phyloP scores from a whole-genome alignment of 345 rosid species.

The Streptanthus diversifolius region DNA sequence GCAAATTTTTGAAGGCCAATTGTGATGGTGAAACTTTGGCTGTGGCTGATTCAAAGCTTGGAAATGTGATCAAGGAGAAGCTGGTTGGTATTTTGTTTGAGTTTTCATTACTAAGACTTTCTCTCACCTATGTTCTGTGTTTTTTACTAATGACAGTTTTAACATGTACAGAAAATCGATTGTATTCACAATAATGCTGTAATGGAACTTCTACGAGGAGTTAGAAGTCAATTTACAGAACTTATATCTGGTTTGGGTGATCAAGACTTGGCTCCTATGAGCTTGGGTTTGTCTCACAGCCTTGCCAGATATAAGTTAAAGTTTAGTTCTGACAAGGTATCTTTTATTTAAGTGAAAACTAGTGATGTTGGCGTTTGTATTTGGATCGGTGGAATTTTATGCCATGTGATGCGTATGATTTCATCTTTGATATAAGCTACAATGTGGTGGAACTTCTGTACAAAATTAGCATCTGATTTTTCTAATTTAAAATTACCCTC shows the following conservation, averaged over 20 bases:
- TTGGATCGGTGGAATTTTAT: neutral
- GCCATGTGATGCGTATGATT: neutral
- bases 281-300: conserved; percentile 86
- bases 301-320: conserved; percentile 81
- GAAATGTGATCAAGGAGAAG: conserved; percentile 78
- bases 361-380: neutral
- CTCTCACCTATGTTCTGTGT: neutral
- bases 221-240: conserved; percentile 77
- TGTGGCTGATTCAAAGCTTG: conserved; percentile 87
- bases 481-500: neutral
- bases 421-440: neutral
- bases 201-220: conserved; percentile 80
- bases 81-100: conserved; percentile 43
- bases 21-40: conserved; percentile 64
- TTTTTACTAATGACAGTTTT: neutral
- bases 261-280: conserved; percentile 86
- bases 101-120: neutral
- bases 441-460: neutral
- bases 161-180: conserved; percentile 58
- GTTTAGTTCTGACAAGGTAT: conserved; percentile 88
- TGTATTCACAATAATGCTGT: conserved; percentile 80
- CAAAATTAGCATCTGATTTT: neutral
- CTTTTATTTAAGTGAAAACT: neutral
- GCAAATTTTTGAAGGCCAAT: conserved; percentile 62
- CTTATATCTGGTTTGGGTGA: conserved; percentile 72